phyloP scores from a whole-genome alignment of 805 yeast genomes.

The Yarrowia sp. region DNA sequence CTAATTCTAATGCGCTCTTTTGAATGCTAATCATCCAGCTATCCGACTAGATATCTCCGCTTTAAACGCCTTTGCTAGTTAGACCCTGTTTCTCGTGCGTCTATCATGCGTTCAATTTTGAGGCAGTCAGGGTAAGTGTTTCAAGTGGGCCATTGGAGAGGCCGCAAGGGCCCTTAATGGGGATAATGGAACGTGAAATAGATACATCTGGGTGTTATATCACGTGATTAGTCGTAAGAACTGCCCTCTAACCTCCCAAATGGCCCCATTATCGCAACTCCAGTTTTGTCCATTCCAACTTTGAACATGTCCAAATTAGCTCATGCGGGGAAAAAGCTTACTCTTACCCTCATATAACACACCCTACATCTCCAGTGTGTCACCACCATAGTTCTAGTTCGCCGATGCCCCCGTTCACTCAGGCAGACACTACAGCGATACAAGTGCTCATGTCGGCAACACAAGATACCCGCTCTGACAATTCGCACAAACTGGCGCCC shows the following conservation, averaged over 20 bases:
- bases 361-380: neutral
- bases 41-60: neutral
- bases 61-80: neutral
- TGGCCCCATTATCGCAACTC: too few relatives aligned
- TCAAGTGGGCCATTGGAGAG: neutral
- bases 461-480: conserved; percentile 8
- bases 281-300: too few relatives aligned
- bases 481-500: neutral
- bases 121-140: conserved; percentile 22
- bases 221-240: neutral
- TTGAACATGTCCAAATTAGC: neutral
- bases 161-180: neutral
- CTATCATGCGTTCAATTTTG: neutral
- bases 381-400: neutral
- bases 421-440: conserved; percentile 4
- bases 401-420: conserved; percentile 4
- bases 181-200: too few relatives aligned
- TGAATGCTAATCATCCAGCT: neutral
- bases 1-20: too few relatives aligned
- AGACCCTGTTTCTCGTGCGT: conserved; percentile 4
- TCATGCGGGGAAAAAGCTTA: conserved; percentile 3
- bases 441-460: neutral
- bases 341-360: neutral
- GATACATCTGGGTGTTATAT: neutral
- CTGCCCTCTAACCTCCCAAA: too few relatives aligned